A percentile compares a stretch with the other conserved stretches of the same genome.
Evolutionary conservation across 371 early-diverging fungal species (phyloP).

Genomic region (Lichtheimia hyalospora): DNA sequence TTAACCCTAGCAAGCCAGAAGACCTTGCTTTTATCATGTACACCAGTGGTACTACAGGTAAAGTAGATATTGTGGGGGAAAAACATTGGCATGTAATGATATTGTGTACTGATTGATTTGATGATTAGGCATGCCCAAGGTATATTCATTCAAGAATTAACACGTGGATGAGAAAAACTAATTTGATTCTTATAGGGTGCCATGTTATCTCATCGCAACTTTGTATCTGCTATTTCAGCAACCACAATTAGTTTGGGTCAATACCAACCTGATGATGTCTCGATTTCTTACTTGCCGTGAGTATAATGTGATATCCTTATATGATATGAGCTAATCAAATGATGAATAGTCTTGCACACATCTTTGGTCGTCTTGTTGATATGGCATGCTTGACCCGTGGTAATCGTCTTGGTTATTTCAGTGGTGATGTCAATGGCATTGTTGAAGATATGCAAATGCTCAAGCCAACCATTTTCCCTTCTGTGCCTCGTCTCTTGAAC

Average conservation of each 20-base stretch:
- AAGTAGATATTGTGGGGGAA: not conserved
- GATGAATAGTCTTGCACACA: constrained; percentile 72
- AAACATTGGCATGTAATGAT: too few relatives aligned
- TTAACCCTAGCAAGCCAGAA: constrained; percentile 43
- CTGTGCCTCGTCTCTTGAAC: constrained; percentile 95
- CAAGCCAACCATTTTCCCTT: constrained; percentile 80
- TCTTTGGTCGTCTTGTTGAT: constrained; percentile 77
- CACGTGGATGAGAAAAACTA: too few relatives aligned
- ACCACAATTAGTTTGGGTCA: constrained; percentile 11
- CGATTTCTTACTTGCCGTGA: constrained; percentile 67
- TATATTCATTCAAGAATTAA: not conserved
- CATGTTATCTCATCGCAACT: constrained; percentile 56
- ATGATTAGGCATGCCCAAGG: constrained; percentile 55
- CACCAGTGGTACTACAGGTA: constrained; percentile 56
- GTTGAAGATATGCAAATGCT: constrained; percentile 83
- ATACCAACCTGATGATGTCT: constrained; percentile 27
- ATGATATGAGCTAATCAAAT: too few relatives aligned
- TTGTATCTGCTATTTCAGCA: constrained; percentile 31
- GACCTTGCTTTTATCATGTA: constrained; percentile 58
- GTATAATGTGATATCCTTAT: too few relatives aligned
- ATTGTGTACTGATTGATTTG: too few relatives aligned
- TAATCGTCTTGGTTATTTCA: constrained; percentile 76
- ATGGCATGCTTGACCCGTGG: constrained; percentile 31
- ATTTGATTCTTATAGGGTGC: constrained; percentile 38
- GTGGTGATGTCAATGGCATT: constrained; percentile 79